Evolutionary conservation across 1,284 basidiomycete species (phyloP).

Genomic region (Melanopsichium pennsylvanicum): DNA sequence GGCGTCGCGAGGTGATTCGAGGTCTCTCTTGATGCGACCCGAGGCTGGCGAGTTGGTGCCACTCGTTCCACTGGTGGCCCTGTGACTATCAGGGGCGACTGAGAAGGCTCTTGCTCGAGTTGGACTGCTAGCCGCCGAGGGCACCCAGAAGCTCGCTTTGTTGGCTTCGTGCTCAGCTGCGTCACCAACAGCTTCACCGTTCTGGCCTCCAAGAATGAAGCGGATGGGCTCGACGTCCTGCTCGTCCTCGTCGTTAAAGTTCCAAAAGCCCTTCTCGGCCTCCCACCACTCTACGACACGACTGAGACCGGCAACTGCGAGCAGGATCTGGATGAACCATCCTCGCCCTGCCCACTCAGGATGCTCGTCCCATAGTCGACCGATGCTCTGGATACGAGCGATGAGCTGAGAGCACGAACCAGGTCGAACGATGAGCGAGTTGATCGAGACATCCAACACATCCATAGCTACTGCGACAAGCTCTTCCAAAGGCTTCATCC

Average conservation of each 20-base stretch:
- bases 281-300: constrained; percentile 99
- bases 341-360: constrained; percentile 96
- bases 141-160: constrained; percentile 18
- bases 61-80: constrained; percentile 20
- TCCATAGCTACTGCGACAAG: constrained; percentile 95
- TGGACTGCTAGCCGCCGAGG: constrained; percentile 27
- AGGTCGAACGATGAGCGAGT: constrained; percentile 82
- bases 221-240: constrained; percentile 66
- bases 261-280: constrained; percentile 99
- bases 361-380: constrained; percentile 94
- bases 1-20: constrained; percentile 9
- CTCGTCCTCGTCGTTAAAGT: constrained; percentile 88
- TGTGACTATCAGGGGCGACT: constrained; percentile 6
- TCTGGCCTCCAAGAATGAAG: constrained; percentile 47
- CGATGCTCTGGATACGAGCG: constrained; percentile 86
- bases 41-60: constrained; percentile 54
- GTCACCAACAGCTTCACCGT: constrained; percentile 17
- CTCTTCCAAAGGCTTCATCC: constrained; percentile 85
- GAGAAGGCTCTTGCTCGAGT: constrained; percentile 30
- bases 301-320: constrained; percentile 94
- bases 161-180: constrained; percentile 10
- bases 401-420: constrained; percentile 87
- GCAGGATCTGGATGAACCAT: constrained; percentile 89
- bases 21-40: constrained; percentile 11
- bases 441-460: constrained; percentile 85